These are phyloP conservation scores for Meyerozyma elateridarum DNA, from an alignment of 1,139 yeast genomes.

Conservation along the genomic window DNA sequence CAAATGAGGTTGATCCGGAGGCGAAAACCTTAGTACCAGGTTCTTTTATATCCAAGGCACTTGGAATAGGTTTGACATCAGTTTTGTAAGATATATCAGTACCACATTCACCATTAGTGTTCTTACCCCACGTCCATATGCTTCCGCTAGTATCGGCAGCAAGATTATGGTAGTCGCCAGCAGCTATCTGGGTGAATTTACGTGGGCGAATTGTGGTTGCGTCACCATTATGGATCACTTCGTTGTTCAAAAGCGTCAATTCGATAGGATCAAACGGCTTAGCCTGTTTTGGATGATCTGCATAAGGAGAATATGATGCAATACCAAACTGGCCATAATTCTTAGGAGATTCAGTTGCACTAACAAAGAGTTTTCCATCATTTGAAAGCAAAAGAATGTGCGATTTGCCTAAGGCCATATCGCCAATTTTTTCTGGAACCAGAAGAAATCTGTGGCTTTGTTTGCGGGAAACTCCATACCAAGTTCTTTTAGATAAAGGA, in stretches of 20 bases:
- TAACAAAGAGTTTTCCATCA: conserved; percentile 60
- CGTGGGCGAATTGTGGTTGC: conserved; percentile 33
- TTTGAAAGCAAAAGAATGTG: conserved; percentile 64
- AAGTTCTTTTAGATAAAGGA: conserved; percentile 17
- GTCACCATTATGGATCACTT: conserved; percentile 18
- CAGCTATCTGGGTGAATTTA: conserved; percentile 53
- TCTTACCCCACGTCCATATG: conserved; percentile 82
- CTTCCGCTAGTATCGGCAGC: conserved; percentile 60
- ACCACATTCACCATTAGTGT: conserved; percentile 81
- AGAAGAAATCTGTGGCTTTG: conserved; percentile 12
- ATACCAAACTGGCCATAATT: conserved; percentile 82
- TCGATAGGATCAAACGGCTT: conserved; percentile 24
- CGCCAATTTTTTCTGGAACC: conserved; percentile 39
- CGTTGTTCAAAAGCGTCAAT: conserved; percentile 34
- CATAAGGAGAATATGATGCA: conserved; percentile 66
- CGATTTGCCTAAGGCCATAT: conserved; percentile 55
- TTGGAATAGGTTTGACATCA: conserved; percentile 68
- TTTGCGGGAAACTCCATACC: conserved; percentile 19
- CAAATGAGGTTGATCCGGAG: conserved; percentile 63
- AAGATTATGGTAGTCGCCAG: conserved; percentile 71
- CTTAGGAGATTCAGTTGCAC: conserved; percentile 46
- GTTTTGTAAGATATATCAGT: conserved; percentile 59
- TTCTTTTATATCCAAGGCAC: conserved; percentile 24
- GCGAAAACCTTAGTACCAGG: conserved; percentile 52
- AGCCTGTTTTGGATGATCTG: conserved; percentile 20